phyloP scores from a whole-genome alignment of 139 green algal genomes.

The Marvania coccoides region DNA sequence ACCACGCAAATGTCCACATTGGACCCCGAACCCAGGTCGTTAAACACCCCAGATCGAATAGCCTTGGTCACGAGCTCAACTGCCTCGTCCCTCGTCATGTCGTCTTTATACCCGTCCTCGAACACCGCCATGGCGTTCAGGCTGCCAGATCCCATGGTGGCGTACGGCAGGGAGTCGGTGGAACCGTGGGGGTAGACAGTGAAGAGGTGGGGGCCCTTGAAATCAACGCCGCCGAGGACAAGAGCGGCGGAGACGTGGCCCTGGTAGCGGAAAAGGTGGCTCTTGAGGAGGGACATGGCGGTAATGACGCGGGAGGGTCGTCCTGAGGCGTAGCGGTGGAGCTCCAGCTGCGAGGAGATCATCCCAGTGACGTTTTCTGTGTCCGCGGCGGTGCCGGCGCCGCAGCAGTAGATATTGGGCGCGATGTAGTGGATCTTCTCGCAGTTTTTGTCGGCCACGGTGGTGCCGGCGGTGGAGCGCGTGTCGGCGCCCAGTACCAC shows the following conservation, averaged over 20 bases:
- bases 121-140: slow-evolving; percentile 98
- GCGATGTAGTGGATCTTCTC: slow-evolving; percentile 99
- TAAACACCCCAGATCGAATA: slow-evolving; percentile 84
- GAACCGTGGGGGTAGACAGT: slow-evolving; percentile 97
- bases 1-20: slow-evolving; percentile 98
- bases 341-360: slow-evolving; percentile 80
- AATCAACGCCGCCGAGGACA: slow-evolving; percentile 90
- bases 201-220: slow-evolving; percentile 92
- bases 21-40: slow-evolving; percentile 93
- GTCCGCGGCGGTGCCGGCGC: slow-evolving; percentile 94
- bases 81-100: slow-evolving; percentile 78
- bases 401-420: slow-evolving; percentile 98
- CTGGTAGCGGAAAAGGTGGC: slow-evolving; percentile 97
- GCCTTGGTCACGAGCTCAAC: slow-evolving; percentile 73
- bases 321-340: slow-evolving; percentile 86
- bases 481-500: slow-evolving; percentile 98
- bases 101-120: slow-evolving; percentile 91
- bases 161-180: slow-evolving; percentile 91
- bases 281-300: slow-evolving; percentile 93
- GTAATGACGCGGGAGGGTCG: slow-evolving; percentile 79
- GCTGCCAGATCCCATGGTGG: slow-evolving; percentile 93
- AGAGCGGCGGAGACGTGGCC: slow-evolving; percentile 91
- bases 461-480: slow-evolving; percentile 85
- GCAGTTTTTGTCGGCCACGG: slow-evolving; percentile 99
- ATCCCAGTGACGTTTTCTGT: slow-evolving; percentile 96